Evolutionary conservation across 2,329 filamentous ascomycete genomes (phyloP).

Genomic region (Neofusicoccum ribis): DNA sequence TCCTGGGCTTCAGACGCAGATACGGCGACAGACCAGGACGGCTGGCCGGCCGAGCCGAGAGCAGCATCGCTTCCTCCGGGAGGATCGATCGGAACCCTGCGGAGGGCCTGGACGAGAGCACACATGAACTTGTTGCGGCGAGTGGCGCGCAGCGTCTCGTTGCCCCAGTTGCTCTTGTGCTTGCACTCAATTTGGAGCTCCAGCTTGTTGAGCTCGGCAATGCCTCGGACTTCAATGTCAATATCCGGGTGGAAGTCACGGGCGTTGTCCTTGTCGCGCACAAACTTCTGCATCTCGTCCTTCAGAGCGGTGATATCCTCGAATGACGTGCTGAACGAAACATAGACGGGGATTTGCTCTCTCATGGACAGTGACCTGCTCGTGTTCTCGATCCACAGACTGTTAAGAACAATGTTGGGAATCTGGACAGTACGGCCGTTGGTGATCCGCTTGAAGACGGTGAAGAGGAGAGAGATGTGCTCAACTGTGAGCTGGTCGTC

Average conservation of each 20-base stretch:
- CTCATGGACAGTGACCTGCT: constrained; percentile 89
- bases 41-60: constrained; percentile 66
- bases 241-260: constrained; percentile 90
- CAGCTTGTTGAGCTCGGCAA: constrained; percentile 86
- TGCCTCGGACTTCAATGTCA: constrained; percentile 72
- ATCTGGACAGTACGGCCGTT: constrained; percentile 79
- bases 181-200: constrained; percentile 79
- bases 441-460: constrained; percentile 81
- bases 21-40: constrained; percentile 77
- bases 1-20: constrained; percentile 31
- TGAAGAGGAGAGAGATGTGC: constrained; percentile 91
- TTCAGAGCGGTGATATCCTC: constrained; percentile 87
- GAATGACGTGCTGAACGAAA: constrained; percentile 83
- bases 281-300: constrained; percentile 80
- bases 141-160: constrained; percentile 77
- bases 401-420: constrained; percentile 90
- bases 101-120: constrained; percentile 79
- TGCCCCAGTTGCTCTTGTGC: constrained; percentile 69
- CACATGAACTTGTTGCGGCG: constrained; percentile 97
- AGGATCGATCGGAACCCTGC: constrained; percentile 80
- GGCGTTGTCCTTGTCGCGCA: constrained; percentile 77
- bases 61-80: constrained; percentile 72
- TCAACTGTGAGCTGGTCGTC: constrained; percentile 76
- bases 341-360: constrained; percentile 75
- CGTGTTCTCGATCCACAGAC: constrained; percentile 92